Percentiles rank a stretch among this genome's conserved stretches.
These are phyloP conservation scores for Paramecium primaurelia DNA, from an alignment of 73 alveolate genomes.

Conservation along the genomic window DNA sequence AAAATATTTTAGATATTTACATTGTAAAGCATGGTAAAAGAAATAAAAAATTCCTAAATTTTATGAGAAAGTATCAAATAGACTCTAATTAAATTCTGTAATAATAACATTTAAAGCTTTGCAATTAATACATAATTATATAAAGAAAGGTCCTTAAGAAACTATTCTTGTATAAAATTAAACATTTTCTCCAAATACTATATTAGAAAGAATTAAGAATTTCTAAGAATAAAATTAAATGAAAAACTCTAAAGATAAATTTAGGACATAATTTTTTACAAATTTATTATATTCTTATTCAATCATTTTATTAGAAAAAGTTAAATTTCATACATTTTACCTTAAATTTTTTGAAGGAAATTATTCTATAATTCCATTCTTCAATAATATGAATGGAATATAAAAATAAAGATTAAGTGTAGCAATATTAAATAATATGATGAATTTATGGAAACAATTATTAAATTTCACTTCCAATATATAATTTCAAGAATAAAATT, in stretches of 20 bases:
- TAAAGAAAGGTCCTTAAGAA: slow-evolving; percentile 53
- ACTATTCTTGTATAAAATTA: background rate
- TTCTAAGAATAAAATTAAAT: background rate
- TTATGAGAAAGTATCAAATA: background rate
- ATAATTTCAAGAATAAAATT: background rate
- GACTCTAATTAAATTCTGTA: background rate
- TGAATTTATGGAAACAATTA: slow-evolving; percentile 5
- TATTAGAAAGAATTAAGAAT: slow-evolving; percentile 9
- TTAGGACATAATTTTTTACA: background rate
- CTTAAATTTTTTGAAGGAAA: slow-evolving; percentile 35
- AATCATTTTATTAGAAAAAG: background rate
- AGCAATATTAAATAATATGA: background rate
- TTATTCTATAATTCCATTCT: slow-evolving; percentile 45
- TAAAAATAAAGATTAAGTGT: background rate
- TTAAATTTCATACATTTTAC: background rate
- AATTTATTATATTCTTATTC: background rate
- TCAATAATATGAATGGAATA: slow-evolving; percentile 27
- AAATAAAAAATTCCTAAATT: slow-evolving; percentile 46
- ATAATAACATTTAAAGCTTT: slow-evolving; percentile 55
- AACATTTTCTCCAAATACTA: background rate
- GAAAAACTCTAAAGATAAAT: slow-evolving; percentile 33
- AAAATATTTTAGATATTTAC: slow-evolving; percentile 8
- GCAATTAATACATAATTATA: slow-evolving; percentile 40
- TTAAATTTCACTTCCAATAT: background rate
- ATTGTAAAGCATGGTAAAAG: slow-evolving; percentile 57